These are phyloP conservation scores for Rubus parviflorus DNA, from an alignment of 306 rosid genomes.

Conservation along the genomic window DNA sequence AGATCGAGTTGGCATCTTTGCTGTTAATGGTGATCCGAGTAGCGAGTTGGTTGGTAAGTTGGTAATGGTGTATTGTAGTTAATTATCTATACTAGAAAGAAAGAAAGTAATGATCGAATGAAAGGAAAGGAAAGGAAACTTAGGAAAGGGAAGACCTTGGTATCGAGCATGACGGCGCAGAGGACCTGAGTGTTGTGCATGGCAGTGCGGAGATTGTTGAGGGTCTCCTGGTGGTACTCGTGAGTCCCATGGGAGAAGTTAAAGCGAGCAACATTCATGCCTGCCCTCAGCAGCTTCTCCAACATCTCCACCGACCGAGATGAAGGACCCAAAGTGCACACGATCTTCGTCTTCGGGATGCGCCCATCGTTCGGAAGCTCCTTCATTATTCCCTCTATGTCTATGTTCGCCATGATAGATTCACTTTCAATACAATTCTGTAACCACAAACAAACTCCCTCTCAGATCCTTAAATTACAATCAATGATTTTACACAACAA, in stretches of 20 bases:
- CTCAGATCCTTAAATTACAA: too few relatives aligned
- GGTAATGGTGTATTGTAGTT: neutral
- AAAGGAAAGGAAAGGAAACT: neutral
- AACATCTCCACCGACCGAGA: conserved; percentile 75
- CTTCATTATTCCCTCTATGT: conserved; percentile 79
- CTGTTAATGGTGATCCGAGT: too few relatives aligned
- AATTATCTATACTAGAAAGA: neutral
- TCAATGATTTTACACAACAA: too few relatives aligned
- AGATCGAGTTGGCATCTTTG: too few relatives aligned
- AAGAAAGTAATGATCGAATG: neutral
- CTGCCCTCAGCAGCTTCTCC: conserved; percentile 84
- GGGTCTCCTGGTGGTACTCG: conserved; percentile 87
- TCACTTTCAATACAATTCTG: neutral
- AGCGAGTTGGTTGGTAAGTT: neutral
- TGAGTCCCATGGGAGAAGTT: conserved; percentile 94
- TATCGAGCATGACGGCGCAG: conserved; percentile 92
- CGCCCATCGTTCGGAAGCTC: conserved; percentile 72
- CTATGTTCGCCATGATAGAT: conserved; percentile 69
- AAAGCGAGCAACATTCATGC: conserved; percentile 96
- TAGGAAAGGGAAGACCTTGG: conserved; percentile 48
- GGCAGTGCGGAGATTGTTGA: conserved; percentile 75
- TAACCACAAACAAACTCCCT: neutral
- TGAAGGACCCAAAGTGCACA: conserved; percentile 88
- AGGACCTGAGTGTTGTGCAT: conserved; percentile 81
- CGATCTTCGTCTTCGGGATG: conserved; percentile 85